These are phyloP conservation scores for Clarireedia monteithiana DNA, from an alignment of 2,329 filamentous ascomycete species.

Conservation along the genomic window DNA sequence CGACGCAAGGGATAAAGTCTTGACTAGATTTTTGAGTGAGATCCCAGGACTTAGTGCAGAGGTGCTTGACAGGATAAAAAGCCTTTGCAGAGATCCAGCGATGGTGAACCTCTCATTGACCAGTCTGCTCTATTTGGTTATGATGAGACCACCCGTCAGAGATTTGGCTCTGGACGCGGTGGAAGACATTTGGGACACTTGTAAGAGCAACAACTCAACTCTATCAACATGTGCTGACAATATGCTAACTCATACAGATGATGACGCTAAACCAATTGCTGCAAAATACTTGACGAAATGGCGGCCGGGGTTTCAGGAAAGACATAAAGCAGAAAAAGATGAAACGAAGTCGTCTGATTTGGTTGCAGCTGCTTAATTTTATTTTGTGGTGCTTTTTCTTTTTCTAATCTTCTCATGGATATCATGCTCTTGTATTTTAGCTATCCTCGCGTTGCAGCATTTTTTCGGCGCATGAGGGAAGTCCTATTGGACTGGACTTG, in stretches of 20 bases:
- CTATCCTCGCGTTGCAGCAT: slow-evolving; percentile 2
- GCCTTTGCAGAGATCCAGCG: slow-evolving; percentile 57
- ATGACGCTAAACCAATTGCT: slow-evolving; percentile 55
- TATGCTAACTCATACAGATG: slow-evolving; percentile 36
- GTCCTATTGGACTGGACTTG: background rate
- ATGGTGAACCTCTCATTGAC: slow-evolving; percentile 56
- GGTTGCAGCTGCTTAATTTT: background rate
- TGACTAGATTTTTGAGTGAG: slow-evolving; percentile 87
- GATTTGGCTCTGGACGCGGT: slow-evolving; percentile 57
- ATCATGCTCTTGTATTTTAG: slow-evolving; percentile 4
- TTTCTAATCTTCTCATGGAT: background rate
- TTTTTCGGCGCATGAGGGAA: background rate
- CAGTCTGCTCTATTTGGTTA: slow-evolving; percentile 58
- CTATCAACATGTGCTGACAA: background rate
- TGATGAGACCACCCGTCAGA: slow-evolving; percentile 58
- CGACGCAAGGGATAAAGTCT: slow-evolving; percentile 81
- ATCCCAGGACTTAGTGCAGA: slow-evolving; percentile 69
- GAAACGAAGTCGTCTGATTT: slow-evolving; percentile 15
- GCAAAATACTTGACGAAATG: slow-evolving; percentile 55
- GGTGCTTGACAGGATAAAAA: slow-evolving; percentile 66
- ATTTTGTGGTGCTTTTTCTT: background rate
- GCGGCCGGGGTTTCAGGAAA: slow-evolving; percentile 37
- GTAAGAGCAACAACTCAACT: slow-evolving; percentile 36
- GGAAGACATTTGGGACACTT: slow-evolving; percentile 59
- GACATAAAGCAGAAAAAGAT: slow-evolving; percentile 16